Evolutionary conservation across 2,329 filamentous ascomycete species (phyloP), one percentile per base, ranked within the genome.

Genomic region (Fusarium denticulatum): DNA sequence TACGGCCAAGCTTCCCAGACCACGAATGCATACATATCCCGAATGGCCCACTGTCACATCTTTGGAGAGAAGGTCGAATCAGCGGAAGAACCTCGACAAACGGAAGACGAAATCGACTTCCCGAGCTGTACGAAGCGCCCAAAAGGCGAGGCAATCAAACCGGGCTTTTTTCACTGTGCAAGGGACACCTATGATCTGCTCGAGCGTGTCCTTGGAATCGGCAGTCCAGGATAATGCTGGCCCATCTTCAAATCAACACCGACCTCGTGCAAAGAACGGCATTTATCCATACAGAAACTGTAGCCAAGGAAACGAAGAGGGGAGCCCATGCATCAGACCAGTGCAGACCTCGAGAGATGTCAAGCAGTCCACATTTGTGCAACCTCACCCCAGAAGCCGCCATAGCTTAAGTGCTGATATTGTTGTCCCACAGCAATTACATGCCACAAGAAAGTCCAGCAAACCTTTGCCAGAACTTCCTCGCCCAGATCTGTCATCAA

Each of bases 351-450:
- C 55, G 15, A 68, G 47, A 56, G 53, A 62, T 34, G 15, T 61
- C 16, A 64, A 49, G 20, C 60, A 61, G 14, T 60, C 61, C 6
- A 34, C 30, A 37, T 28, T 60, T 13, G 45, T 37, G 20, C 64
- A 66, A 9, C 59, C 58, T 30, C 60, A 20, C 13, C 73, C 53
- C 6, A 76, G 43, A 52, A 72, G 74, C 20, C 40, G 62, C 37
- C 73, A 72, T 28, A 75, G 73, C 40, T 52, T 76, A 11, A 74
- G 69, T 46, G 58, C 52, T 32, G 60, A 65, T 36, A 37, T 62
- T 13, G 30, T 72, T 49, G 60, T 49, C 9, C 57, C 64, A 24
- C 65, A 73, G 16, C 49, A 50, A 24, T 40, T 39, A 4, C 37
- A 71, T 10, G 30, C 57, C 18, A 52, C n/a, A 20, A 36, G 53